Evolutionary conservation across 768 basidiomycete genomes (phyloP).

Genomic region (Pleurotus platypus): DNA sequence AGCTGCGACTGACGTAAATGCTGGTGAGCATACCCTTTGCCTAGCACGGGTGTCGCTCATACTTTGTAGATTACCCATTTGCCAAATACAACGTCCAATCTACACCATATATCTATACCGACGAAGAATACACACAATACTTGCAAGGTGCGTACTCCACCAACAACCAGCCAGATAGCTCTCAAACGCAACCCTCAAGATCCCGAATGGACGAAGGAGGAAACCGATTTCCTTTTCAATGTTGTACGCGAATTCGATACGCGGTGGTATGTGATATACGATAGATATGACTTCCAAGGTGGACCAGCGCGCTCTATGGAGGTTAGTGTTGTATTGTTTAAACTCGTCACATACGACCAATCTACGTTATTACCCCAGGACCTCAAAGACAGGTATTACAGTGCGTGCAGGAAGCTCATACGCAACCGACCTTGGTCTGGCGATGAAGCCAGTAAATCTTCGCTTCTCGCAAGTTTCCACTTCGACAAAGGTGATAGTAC

Average conservation of each 20-base stretch:
- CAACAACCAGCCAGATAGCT: background rate
- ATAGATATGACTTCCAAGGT: slow-evolving; percentile 79
- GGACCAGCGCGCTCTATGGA: slow-evolving; percentile 61
- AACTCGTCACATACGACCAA: too few relatives aligned
- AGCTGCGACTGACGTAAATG: slow-evolving; percentile 45
- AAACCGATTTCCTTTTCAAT: slow-evolving; percentile 89
- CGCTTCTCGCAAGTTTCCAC: slow-evolving; percentile 64
- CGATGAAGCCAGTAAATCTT: slow-evolving; percentile 68
- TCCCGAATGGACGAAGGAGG: slow-evolving; percentile 85
- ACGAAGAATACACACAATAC: slow-evolving; percentile 83
- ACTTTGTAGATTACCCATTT: slow-evolving; percentile 66
- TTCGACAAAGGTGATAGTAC: slow-evolving; percentile 79
- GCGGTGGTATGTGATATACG: slow-evolving; percentile 86
- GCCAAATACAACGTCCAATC: slow-evolving; percentile 77
- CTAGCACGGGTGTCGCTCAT: background rate
- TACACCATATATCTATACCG: slow-evolving; percentile 66
- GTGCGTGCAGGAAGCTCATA: slow-evolving; percentile 84
- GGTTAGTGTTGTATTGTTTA: slow-evolving; percentile 33
- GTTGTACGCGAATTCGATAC: slow-evolving; percentile 80
- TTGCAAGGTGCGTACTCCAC: slow-evolving; percentile 54
- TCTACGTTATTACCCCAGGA: slow-evolving; percentile 46
- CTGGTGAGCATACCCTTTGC: slow-evolving; percentile 38
- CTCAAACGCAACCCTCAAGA: slow-evolving; percentile 36
- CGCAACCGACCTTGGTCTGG: slow-evolving; percentile 82
- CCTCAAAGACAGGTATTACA: slow-evolving; percentile 91